Conservation (phyloP, 2,329 filamentous ascomycete species). For the Alternaria arbusti region DNA sequence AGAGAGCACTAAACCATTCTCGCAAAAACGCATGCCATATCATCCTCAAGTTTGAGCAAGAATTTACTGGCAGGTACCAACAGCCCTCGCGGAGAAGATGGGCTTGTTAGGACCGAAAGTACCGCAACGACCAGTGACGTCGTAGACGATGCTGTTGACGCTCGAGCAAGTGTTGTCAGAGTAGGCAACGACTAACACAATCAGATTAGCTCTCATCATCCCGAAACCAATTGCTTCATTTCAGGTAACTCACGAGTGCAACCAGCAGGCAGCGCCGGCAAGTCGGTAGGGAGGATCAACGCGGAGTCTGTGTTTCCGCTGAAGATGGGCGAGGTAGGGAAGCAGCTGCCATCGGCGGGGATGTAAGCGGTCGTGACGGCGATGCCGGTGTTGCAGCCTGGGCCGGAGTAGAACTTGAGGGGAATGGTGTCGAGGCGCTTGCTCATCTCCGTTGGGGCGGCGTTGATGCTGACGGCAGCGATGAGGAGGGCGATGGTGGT, state of each 20-base stretch:
- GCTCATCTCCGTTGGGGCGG: conserved; percentile 12
- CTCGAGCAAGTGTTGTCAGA: conserved; percentile 9
- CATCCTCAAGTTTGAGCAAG: not conserved
- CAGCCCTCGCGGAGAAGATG: conserved; percentile 16
- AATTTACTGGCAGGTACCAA: conserved; percentile 14
- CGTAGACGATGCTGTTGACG: conserved; percentile 4
- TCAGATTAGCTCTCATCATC: not conserved
- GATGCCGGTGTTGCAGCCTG: conserved; percentile 12
- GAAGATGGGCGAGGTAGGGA: conserved; percentile 17
- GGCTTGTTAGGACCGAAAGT: conserved; percentile 17
- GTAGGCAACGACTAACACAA: conserved; percentile 6
- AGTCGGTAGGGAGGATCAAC: not conserved
- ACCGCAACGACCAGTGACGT: conserved; percentile 4
- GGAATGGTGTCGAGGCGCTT: conserved; percentile 18
- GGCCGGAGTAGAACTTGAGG: conserved; percentile 17
- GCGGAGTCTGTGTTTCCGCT: conserved; percentile 20
- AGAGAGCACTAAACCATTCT: not conserved
- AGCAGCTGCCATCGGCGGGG: conserved; percentile 22
- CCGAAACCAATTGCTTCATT: not conserved
- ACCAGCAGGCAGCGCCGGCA: conserved; percentile 9
- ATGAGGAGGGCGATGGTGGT: conserved; percentile 10
- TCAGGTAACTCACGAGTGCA: conserved; percentile 15
- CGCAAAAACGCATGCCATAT: not conserved
- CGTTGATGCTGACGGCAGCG: conserved; percentile 17
- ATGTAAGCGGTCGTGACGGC: conserved; percentile 16